phyloP scores from a whole-genome alignment of 2,329 filamentous ascomycete genomes.

The Fragosphaeria purpurea region DNA sequence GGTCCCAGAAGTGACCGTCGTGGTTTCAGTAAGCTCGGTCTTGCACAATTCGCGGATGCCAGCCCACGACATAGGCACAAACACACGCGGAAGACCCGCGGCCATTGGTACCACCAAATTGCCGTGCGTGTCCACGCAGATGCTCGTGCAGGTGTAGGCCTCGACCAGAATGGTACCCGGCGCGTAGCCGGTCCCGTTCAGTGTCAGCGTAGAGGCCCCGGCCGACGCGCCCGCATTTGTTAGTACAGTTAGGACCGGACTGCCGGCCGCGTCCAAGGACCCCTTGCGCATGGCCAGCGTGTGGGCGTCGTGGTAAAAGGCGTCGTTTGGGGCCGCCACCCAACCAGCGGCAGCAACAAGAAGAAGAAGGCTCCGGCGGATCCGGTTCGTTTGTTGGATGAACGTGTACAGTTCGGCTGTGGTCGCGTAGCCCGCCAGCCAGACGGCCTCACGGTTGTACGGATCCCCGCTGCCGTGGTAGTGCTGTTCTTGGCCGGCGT shows the following conservation, averaged over 20 bases:
- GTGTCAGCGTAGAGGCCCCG: conserved; percentile 14
- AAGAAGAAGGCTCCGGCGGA: conserved; percentile 15
- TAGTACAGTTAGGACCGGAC: conserved; percentile 18
- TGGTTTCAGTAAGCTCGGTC: no score
- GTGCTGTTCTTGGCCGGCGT: conserved; percentile 56
- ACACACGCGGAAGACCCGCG: conserved; percentile 8
- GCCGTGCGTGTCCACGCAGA: conserved; percentile 26
- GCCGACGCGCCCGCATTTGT: conserved; percentile 19
- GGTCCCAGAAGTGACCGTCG: no score
- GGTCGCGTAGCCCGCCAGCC: conserved; percentile 41
- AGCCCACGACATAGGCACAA: conserved; percentile 14
- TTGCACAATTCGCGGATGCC: conserved; percentile 21
- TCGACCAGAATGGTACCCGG: conserved; percentile 17
- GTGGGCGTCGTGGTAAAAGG: conserved; percentile 16
- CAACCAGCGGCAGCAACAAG: conserved; percentile 15
- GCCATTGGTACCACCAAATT: conserved; percentile 34
- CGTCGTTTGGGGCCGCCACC: conserved; percentile 9
- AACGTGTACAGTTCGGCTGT: conserved; percentile 37
- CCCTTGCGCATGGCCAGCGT: conserved; percentile 20
- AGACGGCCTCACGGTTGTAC: conserved; percentile 48
- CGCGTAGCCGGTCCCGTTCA: conserved; percentile 16
- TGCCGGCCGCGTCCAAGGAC: conserved; percentile 8
- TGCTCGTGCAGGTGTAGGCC: conserved; percentile 13
- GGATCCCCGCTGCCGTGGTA: conserved; percentile 37
- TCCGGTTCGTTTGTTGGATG: conserved; percentile 25